These are phyloP conservation scores for Fomitopsis serialis DNA, from an alignment of 768 basidiomycete genomes.

Conservation along the genomic window DNA sequence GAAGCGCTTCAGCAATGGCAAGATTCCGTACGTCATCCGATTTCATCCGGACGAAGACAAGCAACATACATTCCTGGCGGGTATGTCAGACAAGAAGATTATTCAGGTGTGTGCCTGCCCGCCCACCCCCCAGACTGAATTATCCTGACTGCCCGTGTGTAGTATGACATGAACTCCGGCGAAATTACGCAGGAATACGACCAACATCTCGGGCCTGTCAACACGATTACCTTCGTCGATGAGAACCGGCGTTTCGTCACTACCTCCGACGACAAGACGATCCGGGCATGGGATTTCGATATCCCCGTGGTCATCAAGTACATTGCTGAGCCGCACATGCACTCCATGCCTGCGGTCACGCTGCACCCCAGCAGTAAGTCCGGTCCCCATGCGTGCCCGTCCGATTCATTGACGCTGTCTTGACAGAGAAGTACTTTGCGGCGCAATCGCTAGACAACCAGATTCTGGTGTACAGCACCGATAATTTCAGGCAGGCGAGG, in stretches of 20 bases:
- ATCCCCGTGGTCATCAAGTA: constrained; percentile 99
- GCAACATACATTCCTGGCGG: constrained; percentile 92
- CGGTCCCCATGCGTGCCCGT: neutral
- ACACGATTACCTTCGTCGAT: constrained; percentile 98
- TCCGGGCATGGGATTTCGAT: constrained; percentile 98
- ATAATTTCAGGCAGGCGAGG: constrained; percentile 97
- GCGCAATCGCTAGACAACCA: constrained; percentile 98
- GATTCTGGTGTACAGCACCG: constrained; percentile 94
- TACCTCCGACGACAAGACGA: constrained; percentile 98
- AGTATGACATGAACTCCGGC: constrained; percentile 95
- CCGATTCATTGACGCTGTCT: constrained; percentile 15
- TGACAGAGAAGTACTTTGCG: constrained; percentile 88
- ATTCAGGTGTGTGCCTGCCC: constrained; percentile 62
- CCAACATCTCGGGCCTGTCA: constrained; percentile 96
- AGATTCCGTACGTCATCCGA: constrained; percentile 91
- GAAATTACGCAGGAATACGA: constrained; percentile 99
- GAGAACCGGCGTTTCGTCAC: constrained; percentile 97
- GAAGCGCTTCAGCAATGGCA: constrained; percentile 95
- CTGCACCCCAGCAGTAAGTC: constrained; percentile 89
- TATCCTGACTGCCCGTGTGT: constrained; percentile 3
- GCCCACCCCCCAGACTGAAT: neutral
- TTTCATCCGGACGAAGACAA: constrained; percentile 98
- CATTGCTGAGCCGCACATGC: constrained; percentile 99
- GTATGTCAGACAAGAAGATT: constrained; percentile 99
- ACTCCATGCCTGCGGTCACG: constrained; percentile 98